Conservation (phyloP, 148 eudicot species). For the Rhododendron vialii region DNA sequence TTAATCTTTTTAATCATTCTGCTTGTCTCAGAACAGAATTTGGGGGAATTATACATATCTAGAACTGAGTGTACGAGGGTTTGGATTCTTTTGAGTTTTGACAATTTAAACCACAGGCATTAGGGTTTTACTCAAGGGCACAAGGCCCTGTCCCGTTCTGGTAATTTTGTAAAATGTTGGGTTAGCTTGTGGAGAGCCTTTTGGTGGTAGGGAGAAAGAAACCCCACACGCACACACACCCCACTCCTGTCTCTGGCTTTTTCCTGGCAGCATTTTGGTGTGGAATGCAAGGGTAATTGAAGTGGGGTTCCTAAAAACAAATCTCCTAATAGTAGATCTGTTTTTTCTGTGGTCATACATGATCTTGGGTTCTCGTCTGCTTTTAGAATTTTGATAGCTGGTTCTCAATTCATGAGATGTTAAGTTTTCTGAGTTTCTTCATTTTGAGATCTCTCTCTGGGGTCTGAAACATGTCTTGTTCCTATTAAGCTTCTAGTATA, state of each 20-base stretch:
- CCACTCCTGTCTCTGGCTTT: not conserved
- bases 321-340: not conserved
- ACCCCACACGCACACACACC: not conserved
- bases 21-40: not conserved
- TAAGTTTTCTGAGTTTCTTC: slow-evolving; percentile 12
- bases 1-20: not conserved
- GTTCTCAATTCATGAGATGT: not conserved
- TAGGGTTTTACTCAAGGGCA: slow-evolving; percentile 4
- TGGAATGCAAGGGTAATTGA: slow-evolving; percentile 1
- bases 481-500: not conserved
- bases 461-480: slow-evolving; percentile 4
- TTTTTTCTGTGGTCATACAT: not conserved
- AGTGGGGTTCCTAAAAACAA: slow-evolving; percentile 1
- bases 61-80: not conserved
- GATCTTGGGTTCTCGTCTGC: not conserved
- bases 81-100: not conserved
- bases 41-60: not conserved
- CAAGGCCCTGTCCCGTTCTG: not conserved
- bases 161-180: slow-evolving; percentile 7
- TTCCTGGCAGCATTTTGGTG: slow-evolving; percentile 7
- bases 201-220: not conserved
- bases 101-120: not conserved
- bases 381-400: not conserved
- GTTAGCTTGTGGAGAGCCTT: slow-evolving; percentile 4
- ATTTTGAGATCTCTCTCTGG: slow-evolving; percentile 7